phyloP scores from a whole-genome alignment of 2,329 filamentous ascomycete genomes.

The Setomelanomma holmii region DNA sequence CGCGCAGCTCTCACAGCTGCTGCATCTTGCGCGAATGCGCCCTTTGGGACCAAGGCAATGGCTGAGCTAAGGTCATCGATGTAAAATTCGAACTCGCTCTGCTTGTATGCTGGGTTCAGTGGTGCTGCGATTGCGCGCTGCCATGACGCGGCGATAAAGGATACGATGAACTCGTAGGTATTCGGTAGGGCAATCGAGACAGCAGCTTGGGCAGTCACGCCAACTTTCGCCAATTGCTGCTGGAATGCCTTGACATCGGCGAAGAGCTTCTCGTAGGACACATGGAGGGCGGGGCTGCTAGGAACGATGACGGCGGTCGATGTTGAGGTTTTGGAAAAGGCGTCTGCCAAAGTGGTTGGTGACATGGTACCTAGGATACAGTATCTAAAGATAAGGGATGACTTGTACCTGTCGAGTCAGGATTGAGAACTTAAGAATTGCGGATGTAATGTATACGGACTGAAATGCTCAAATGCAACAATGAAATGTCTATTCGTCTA shows the following conservation, averaged over 20 bases:
- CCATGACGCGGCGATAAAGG: slow-evolving; percentile 85
- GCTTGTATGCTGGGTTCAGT: slow-evolving; percentile 88
- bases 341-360: slow-evolving; percentile 64
- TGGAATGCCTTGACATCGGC: slow-evolving; percentile 75
- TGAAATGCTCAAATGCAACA: slow-evolving; percentile 13
- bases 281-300: slow-evolving; percentile 67
- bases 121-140: slow-evolving; percentile 84
- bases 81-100: slow-evolving; percentile 90
- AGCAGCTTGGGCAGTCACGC: slow-evolving; percentile 71
- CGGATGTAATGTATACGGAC: neutral
- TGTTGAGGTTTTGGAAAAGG: slow-evolving; percentile 60
- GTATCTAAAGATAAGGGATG: slow-evolving; percentile 19
- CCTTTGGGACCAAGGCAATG: slow-evolving; percentile 76
- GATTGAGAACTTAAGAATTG: neutral
- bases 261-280: slow-evolving; percentile 73
- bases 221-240: slow-evolving; percentile 76
- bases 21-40: slow-evolving; percentile 70
- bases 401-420: slow-evolving; percentile 12
- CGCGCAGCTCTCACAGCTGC: slow-evolving; percentile 78
- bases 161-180: slow-evolving; percentile 86
- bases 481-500: slow-evolving; percentile 10
- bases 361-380: slow-evolving; percentile 53
- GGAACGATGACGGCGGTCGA: slow-evolving; percentile 76
- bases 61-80: slow-evolving; percentile 86
- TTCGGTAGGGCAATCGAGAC: slow-evolving; percentile 86